These are phyloP conservation scores for Ophiognomonia clavigignenti-juglandacearum DNA, from an alignment of 2,329 filamentous ascomycete genomes.

Conservation along the genomic window DNA sequence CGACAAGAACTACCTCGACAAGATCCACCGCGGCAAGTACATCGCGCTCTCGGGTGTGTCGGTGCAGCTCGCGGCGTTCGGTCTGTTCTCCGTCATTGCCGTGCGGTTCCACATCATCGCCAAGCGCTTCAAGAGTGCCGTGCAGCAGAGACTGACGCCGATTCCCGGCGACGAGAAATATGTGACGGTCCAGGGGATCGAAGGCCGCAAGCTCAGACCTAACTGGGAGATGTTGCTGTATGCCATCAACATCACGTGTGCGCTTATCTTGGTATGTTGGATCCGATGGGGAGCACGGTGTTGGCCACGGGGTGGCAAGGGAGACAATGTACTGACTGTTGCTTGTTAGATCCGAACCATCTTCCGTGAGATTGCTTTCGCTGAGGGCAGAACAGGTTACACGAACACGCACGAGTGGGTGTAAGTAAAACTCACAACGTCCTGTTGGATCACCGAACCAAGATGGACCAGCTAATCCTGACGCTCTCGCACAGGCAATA, in stretches of 20 bases:
- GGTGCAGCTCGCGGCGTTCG: slow-evolving; percentile 40
- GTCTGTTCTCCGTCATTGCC: slow-evolving; percentile 39
- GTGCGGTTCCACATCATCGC: slow-evolving; percentile 42
- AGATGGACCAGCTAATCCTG: background rate
- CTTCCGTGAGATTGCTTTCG: slow-evolving; percentile 14
- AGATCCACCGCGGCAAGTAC: slow-evolving; percentile 29
- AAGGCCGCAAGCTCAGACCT: slow-evolving; percentile 20
- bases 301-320: no score
- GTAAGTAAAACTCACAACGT: slow-evolving; percentile 19
- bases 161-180: slow-evolving; percentile 29
- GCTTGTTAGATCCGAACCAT: slow-evolving; percentile 18
- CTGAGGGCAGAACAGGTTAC: slow-evolving; percentile 20
- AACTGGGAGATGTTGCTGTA: slow-evolving; percentile 32
- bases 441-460: no score
- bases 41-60: slow-evolving; percentile 35
- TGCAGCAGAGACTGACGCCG: slow-evolving; percentile 24
- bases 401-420: slow-evolving; percentile 24
- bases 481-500: slow-evolving; percentile 19
- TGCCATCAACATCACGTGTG: slow-evolving; percentile 25
- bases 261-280: slow-evolving; percentile 25
- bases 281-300: background rate
- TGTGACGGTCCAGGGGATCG: slow-evolving; percentile 19
- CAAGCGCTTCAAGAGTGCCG: slow-evolving; percentile 27
- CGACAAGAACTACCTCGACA: slow-evolving; percentile 24
- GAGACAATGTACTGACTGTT: background rate